Base-by-base conservation (phyloP, 139 green algal genomes). In the Marvania coccoides region DNA sequence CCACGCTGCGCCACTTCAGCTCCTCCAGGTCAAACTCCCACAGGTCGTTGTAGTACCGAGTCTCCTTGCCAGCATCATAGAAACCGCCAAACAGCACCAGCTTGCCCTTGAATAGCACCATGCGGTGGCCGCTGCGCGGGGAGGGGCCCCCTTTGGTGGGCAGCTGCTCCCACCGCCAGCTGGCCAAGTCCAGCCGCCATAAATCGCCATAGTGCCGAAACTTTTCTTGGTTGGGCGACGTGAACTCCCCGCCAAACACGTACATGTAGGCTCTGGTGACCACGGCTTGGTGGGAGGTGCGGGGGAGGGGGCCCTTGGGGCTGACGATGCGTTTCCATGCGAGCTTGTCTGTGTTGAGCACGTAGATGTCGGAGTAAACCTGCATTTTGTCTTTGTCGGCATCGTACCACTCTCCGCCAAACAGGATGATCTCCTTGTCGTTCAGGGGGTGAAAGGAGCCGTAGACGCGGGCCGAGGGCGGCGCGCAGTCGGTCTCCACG, bases 211-310 rank as follows among this genome's bases (percentile, higher is more conserved):
- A 97, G 77, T 98, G 93, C 28, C 91, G 79, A 79, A 98, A 98
- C 9, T 81, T 80, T 71, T 95, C 85, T 76, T 94, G 86, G 40
- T 86, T 87, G 4, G 83, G 87, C 0, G 80, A 92, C 7, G 91
- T 97, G 69, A 98, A 94, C 79, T 99, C 94, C 1, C 94, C 94
- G 3, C 92, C 92, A 74, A 95, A 98, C 29, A 99, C 59, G 61
- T 93, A 96, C 63, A 98, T 75, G 59, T 72, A 87, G 23, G 57
- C 40, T 69, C 90, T 94, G 61, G 83, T 70, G 3, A 88, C 65
- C 15, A 91, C 82, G 4, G 86, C 86, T 64, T 96, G 89, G 72
- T 98, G 93, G 4, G 82, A 83, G 35, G 81, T 94, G 34, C 93
- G 77, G 2, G 93, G 90, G 2, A 84, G 71, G 2, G 93, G 93